Evolutionary conservation across 208 protist species (phyloP), one percentile per base, ranked within the genome.

Genomic region (Leishmania amazonensis): DNA sequence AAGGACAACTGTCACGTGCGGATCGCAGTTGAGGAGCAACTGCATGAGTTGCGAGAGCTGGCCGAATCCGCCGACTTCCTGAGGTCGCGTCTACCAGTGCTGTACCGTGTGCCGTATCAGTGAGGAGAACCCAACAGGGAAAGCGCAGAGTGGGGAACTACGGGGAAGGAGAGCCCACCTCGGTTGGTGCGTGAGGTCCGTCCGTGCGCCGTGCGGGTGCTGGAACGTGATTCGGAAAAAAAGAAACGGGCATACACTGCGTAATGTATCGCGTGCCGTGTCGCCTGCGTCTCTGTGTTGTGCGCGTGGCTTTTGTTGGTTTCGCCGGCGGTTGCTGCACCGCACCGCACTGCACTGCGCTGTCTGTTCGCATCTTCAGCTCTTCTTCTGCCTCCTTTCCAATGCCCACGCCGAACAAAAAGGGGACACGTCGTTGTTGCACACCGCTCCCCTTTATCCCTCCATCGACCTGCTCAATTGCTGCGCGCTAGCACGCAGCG

Each of bases 51-150:
- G 68, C 77, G 86, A 17, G 28, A 74, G 42, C 75, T 93, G 53
- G 57, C 86, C 4, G 72, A 21, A 62, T 81, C 81, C 7, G 87
- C 81, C 1, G 80, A 94, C 45, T 68, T 83, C 13, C 85, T 96
- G 75, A 78, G 81, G 68, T 54, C 51, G 7, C 81, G 81, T 45
- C 81, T 96, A 3, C 90, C 92, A 8, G 71, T 82, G 58, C 78
- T 94, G 19, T 87, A 89, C 38, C 82, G 81, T 45, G 51, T 83
- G 6, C 83, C 89, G 4, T 92, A 88, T 81, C 53, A 54, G 38
- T 85, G 77, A 28, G 21, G 21, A 54, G 45, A 53, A 38, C 9
- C 9, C 47, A 47, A 28, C 15, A 58, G 24, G 47, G 28, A 49
- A 71, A 54, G 77, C 28, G 31, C 2, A 60, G 11, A 15, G 45